Percentiles rank a stretch among this genome's conserved stretches.
Evolutionary conservation across 768 basidiomycete species (phyloP).

Genomic region (Suillus subalutaceus): DNA sequence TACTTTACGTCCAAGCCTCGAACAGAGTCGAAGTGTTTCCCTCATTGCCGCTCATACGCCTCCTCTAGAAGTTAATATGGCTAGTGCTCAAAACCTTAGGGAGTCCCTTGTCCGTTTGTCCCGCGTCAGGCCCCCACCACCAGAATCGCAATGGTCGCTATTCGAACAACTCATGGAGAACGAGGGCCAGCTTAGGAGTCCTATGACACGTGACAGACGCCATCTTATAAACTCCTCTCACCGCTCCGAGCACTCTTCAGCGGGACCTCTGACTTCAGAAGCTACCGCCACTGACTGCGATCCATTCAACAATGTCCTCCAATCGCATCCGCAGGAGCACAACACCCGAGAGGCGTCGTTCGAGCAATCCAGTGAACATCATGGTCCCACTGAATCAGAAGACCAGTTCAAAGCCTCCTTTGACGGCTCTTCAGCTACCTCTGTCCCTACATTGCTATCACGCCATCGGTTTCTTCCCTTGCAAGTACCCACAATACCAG

Average conservation of each 20-base stretch:
- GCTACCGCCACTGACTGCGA: background rate
- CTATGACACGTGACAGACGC: slow-evolving; percentile 11
- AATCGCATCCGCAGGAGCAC: background rate
- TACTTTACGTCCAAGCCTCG: slow-evolving; percentile 10
- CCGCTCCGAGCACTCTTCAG: slow-evolving; percentile 5
- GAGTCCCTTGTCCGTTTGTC: slow-evolving; percentile 15
- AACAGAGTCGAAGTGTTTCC: slow-evolving; percentile 13
- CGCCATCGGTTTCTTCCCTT: slow-evolving; percentile 15
- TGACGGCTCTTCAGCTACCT: slow-evolving; percentile 13
- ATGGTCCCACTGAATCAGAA: background rate
- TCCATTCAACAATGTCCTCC: background rate
- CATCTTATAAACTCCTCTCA: slow-evolving; percentile 5
- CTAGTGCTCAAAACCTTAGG: slow-evolving; percentile 20
- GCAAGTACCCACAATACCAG: slow-evolving; percentile 43
- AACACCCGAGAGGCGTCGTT: background rate
- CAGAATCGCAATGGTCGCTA: slow-evolving; percentile 58
- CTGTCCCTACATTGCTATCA: slow-evolving; percentile 18
- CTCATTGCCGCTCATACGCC: slow-evolving; percentile 13
- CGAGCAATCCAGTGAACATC: background rate
- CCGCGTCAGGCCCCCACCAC: slow-evolving; percentile 17
- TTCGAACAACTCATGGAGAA: slow-evolving; percentile 76
- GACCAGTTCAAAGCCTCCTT: slow-evolving; percentile 20
- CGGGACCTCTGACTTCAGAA: slow-evolving; percentile 13
- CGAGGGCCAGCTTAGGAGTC: slow-evolving; percentile 45
- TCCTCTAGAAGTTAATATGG: slow-evolving; percentile 19